Evolutionary conservation across 2,329 filamentous ascomycete species (phyloP).

Genomic region (Rhexocercosporidium sp.): DNA sequence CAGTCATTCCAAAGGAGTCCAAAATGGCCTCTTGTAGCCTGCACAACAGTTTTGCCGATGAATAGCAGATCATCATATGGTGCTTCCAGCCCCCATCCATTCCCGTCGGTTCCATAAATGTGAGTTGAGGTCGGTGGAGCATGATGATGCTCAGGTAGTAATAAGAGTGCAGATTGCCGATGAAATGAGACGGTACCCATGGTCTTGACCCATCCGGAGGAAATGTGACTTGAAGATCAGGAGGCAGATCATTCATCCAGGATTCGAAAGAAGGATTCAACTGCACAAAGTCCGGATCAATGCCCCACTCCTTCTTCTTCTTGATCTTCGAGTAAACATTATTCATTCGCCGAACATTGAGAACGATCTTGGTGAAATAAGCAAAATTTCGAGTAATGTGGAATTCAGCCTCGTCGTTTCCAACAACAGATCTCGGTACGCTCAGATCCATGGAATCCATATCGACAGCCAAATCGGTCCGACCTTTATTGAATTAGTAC

Average conservation of each 20-base stretch:
- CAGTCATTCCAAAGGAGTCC: slow-evolving; percentile 75
- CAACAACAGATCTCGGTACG: slow-evolving; percentile 65
- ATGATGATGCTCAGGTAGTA: slow-evolving; percentile 86
- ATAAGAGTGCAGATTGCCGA: slow-evolving; percentile 89
- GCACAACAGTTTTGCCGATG: slow-evolving; percentile 83
- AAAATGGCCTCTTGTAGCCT: slow-evolving; percentile 85
- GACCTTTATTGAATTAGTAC: slow-evolving; percentile 56
- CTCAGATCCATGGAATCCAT: slow-evolving; percentile 78
- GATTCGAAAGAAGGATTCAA: slow-evolving; percentile 77
- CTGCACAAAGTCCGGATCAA: slow-evolving; percentile 81
- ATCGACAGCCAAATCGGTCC: slow-evolving; percentile 78
- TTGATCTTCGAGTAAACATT: slow-evolving; percentile 75
- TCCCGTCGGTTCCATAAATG: slow-evolving; percentile 73
- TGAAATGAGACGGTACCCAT: slow-evolving; percentile 84
- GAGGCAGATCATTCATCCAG: slow-evolving; percentile 79
- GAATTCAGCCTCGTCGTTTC: slow-evolving; percentile 76
- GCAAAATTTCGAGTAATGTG: slow-evolving; percentile 83
- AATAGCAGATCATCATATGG: slow-evolving; percentile 86
- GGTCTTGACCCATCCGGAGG: slow-evolving; percentile 79
- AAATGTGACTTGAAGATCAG: slow-evolving; percentile 78
- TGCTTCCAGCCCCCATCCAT: slow-evolving; percentile 81
- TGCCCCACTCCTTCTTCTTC: slow-evolving; percentile 82
- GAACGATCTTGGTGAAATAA: slow-evolving; percentile 78
- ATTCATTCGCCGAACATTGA: slow-evolving; percentile 79
- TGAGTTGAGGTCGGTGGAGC: slow-evolving; percentile 84